Conservation (phyloP, 176 grass and related monocot genomes). For the Paspalum vaginatum region DNA sequence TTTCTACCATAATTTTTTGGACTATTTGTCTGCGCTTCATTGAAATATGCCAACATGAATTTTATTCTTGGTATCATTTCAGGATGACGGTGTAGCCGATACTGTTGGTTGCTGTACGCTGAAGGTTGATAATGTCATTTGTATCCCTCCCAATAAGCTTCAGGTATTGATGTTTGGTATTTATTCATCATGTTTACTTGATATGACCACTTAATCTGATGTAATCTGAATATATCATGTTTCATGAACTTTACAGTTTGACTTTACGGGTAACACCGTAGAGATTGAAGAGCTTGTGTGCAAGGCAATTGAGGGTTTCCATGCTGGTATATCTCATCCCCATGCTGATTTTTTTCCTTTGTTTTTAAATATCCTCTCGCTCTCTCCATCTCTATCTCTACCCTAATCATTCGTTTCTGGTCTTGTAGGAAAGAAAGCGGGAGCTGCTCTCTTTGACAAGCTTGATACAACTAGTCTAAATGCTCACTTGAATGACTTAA, state of each 20-base stretch:
- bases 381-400: neutral
- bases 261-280: slow-evolving; percentile 97
- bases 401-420: slow-evolving; percentile 21
- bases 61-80: slow-evolving; percentile 22
- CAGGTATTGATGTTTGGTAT: slow-evolving; percentile 56
- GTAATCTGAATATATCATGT: slow-evolving; percentile 38
- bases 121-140: slow-evolving; percentile 88
- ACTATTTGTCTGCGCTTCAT: slow-evolving; percentile 8
- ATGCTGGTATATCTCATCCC: slow-evolving; percentile 49
- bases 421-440: slow-evolving; percentile 62
- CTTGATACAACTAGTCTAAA: slow-evolving; percentile 91
- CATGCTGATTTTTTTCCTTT: neutral
- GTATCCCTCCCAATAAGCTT: slow-evolving; percentile 81
- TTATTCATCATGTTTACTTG: slow-evolving; percentile 3
- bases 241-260: slow-evolving; percentile 64
- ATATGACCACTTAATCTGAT: slow-evolving; percentile 34
- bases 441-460: slow-evolving; percentile 67
- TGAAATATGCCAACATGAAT: slow-evolving; percentile 19
- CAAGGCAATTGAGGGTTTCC: slow-evolving; percentile 84
- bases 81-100: slow-evolving; percentile 97
- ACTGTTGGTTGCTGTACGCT: slow-evolving; percentile 95
- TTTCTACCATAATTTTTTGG: neutral
- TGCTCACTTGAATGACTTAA: slow-evolving; percentile 84
- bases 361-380: neutral
- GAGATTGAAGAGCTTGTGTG: slow-evolving; percentile 87